A percentile compares a stretch with the other conserved stretches of the same genome.
phyloP scores from a whole-genome alignment of 306 rosid species.

The Mimosa bimucronata region DNA sequence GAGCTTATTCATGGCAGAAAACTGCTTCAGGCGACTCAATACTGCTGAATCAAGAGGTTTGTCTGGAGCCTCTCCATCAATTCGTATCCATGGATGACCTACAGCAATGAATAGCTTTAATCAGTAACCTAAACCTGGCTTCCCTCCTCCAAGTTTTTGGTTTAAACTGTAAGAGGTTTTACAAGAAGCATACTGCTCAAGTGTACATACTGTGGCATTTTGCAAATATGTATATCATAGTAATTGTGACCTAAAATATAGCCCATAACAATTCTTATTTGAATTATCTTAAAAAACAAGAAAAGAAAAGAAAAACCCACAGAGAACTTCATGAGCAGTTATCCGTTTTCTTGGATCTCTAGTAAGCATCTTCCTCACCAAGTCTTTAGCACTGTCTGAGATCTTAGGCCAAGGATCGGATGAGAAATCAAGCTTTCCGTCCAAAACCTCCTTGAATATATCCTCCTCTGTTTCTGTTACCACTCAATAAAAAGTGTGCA shows the following conservation, averaged over 20 bases:
- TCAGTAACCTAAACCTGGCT: constrained; percentile 1
- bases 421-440: constrained; percentile 73
- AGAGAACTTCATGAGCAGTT: constrained; percentile 72
- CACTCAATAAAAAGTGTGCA: constrained; percentile 25
- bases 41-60: constrained; percentile 75
- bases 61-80: constrained; percentile 76
- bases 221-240: too few species aligned
- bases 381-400: constrained; percentile 79
- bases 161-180: background rate
- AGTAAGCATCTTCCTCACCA: constrained; percentile 70
- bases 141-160: background rate
- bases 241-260: background rate
- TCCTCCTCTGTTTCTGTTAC: constrained; percentile 66
- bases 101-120: constrained; percentile 26
- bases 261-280: background rate
- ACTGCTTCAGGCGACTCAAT: constrained; percentile 74
- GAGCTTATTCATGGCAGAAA: constrained; percentile 77
- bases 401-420: constrained; percentile 84
- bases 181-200: constrained; percentile 14
- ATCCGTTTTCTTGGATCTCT: constrained; percentile 71
- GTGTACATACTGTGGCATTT: background rate
- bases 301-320: constrained; percentile 51
- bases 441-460: constrained; percentile 65
- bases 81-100: constrained; percentile 93
- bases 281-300: background rate